Conservation (phyloP, 768 basidiomycete genomes). For the Lactifluus hygrophoroides region DNA sequence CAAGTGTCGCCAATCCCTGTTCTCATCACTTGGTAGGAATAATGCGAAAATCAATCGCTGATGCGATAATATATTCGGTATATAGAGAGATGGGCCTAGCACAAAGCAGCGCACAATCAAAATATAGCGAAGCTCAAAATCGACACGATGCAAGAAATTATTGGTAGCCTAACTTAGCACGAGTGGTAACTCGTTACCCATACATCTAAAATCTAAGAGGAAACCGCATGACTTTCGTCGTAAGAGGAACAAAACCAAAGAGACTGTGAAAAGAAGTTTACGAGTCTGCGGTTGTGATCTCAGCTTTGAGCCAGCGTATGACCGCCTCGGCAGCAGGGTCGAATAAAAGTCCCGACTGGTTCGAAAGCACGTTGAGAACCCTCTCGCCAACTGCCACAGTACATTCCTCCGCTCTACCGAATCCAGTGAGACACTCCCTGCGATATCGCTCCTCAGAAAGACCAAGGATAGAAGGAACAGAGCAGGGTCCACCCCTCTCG, state of each 20-base stretch:
- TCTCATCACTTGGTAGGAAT: too few species aligned
- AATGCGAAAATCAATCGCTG: background rate
- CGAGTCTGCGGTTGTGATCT: slow-evolving; percentile 18
- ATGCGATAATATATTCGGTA: background rate
- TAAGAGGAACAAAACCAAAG: background rate
- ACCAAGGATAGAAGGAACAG: slow-evolving; percentile 48
- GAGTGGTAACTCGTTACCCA: background rate
- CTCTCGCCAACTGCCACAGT: slow-evolving; percentile 49
- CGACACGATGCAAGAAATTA: background rate
- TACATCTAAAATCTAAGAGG: background rate
- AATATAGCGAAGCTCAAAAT: background rate
- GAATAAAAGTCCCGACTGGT: background rate
- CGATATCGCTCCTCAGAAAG: slow-evolving; percentile 58
- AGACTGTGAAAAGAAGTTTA: background rate
- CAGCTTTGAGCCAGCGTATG: slow-evolving; percentile 21
- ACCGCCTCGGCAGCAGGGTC: slow-evolving; percentile 22
- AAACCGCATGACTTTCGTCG: background rate
- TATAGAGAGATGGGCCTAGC: background rate
- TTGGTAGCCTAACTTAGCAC: background rate
- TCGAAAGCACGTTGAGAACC: slow-evolving; percentile 43
- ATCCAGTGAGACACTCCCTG: slow-evolving; percentile 60
- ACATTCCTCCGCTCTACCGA: slow-evolving; percentile 71
- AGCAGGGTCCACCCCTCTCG: slow-evolving; percentile 27
- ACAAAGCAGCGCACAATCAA: background rate
- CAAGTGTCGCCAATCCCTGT: too few species aligned